phyloP scores from a whole-genome alignment of 2,329 filamentous ascomycete species.

The Incumbomyces lentus region DNA sequence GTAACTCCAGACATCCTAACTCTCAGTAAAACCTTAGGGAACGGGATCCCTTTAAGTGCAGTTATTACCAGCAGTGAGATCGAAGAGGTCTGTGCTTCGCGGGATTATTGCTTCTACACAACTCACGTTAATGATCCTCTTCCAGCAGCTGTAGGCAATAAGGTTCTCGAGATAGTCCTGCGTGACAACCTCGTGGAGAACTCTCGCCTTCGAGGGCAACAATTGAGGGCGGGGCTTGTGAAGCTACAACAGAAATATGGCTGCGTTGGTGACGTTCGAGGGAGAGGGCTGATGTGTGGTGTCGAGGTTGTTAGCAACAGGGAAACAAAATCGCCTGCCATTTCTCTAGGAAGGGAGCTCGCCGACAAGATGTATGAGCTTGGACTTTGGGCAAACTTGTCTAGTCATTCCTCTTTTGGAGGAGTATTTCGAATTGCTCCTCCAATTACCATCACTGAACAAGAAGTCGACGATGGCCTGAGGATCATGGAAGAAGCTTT shows the following conservation, averaged over 20 bases:
- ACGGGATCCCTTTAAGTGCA: constrained; percentile 49
- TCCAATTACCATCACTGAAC: constrained; percentile 46
- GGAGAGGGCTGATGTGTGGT: constrained; percentile 48
- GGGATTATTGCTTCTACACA: constrained; percentile 48
- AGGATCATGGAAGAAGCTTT: constrained; percentile 49
- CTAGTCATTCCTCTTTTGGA: constrained; percentile 44
- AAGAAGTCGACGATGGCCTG: constrained; percentile 43
- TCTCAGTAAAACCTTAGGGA: constrained; percentile 52
- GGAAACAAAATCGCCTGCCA: constrained; percentile 37
- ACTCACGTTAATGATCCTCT: constrained; percentile 55
- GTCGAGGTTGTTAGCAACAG: constrained; percentile 48
- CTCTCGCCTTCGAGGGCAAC: constrained; percentile 34
- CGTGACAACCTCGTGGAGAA: constrained; percentile 43
- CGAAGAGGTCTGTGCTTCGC: constrained; percentile 37
- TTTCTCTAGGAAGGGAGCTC: constrained; percentile 40
- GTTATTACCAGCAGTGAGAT: constrained; percentile 48
- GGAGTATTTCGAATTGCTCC: constrained; percentile 52
- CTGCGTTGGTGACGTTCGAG: constrained; percentile 53
- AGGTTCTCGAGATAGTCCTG: constrained; percentile 52
- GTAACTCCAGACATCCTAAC: constrained; percentile 50
- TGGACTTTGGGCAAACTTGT: constrained; percentile 49
- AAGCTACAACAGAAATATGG: constrained; percentile 42
- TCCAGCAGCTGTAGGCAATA: constrained; percentile 49
- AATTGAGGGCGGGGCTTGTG: constrained; percentile 40
- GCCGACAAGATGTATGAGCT: constrained; percentile 40